Base-by-base conservation (phyloP, 2,329 filamentous ascomycete genomes). In the Neopestalotiopsis sp. region DNA sequence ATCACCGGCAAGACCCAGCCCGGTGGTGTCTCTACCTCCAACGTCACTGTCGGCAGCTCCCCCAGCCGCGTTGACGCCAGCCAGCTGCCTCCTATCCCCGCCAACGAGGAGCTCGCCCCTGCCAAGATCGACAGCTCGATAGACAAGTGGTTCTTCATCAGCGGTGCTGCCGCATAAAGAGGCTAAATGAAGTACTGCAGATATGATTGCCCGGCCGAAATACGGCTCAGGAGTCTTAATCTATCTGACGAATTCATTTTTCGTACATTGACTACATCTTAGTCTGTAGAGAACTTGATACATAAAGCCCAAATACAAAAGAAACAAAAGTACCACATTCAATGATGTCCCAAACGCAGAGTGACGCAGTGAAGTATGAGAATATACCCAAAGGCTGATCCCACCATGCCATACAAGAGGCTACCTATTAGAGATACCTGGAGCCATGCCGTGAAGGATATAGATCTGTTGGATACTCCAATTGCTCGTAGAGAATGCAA, bases 71-170 rank as follows among this genome's bases (percentile, higher is more conserved):
- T 93, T 78, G 86, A 90, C 72, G 83, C 89, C 73, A 86, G 87
- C 78, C 87, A 92, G 83, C 87, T 97, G 72, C 90, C 91, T 72
- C 91, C 90, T 79, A 90, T 99, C 75, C 94, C 94, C 70, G 79
- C 88, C 72, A 87, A 93, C 84, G 89, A 98, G 89, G 91, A 97
- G 78, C 86, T 97, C 69, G 81, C 89, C 68, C 90, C 96, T 70
- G 95, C 92, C 74, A 95, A 95, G 79, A 97, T 99, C 77, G 96
- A 99, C 81, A 89, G 90, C 81, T 97, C 92, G 84, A 97, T 98
- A 80, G 96, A 99, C 90, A 99, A 99, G 91, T 99, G 96, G 96
- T 99, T 99, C 92, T 99, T 98, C 91, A 99, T 99, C 85, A 97
- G 94, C 82, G 96, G 96, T 84, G 96, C 96, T 80, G 94, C 94